Base-by-base conservation (phyloP, 192 early-diverging fungal species). In the Umbelopsis sp. region DNA sequence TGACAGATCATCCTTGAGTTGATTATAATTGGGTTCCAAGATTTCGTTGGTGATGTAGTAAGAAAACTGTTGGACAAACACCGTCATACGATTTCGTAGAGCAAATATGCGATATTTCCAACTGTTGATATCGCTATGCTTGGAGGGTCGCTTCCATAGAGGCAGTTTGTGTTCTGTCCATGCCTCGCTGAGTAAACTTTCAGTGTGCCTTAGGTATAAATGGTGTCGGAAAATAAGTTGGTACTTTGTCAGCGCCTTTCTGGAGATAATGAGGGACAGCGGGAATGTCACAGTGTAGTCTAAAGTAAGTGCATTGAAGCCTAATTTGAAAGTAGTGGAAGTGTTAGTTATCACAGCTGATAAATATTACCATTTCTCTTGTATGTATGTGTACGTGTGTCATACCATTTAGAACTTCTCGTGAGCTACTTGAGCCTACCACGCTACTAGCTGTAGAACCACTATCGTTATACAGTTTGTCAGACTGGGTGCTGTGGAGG, bases 1-100 rank as follows among this genome's bases (percentile, higher is more conserved):
- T 38, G 78, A 69, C 66, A 97, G 75, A 65, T 87, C 80, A 24
- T 70, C 72, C 25, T 91, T 89, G 73, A 99, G 82, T 25, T 72
- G 72, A n/a, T 75, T 74, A 93, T 94, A 97, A 71, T 93, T 90
- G 32, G 94, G 95, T 74, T 98, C 97, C 50, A 99, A 83, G 8
- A 97, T 96, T 75, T 99, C 96, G 70, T 88, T 94, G 67, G 91
- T 92, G 43, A 92, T 85, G 73, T 96, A 97, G 76, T 93, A 93
- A 73, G 94, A 78, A 75, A 97, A 91, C 77, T 97, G 94, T 69
- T 97, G 95, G 17, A 98, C 85, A 81, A 94, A 95, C n/a, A 91
- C 86, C 36, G 97, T 75, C 89, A 99, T 98, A 41, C 89, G 90
- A 38, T 86, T 87, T 36, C 95, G 88, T 21, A 96, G 79, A 9